These are phyloP conservation scores for Hamigera avellanea DNA, from an alignment of 495 filamentous ascomycete species.

Conservation along the genomic window DNA sequence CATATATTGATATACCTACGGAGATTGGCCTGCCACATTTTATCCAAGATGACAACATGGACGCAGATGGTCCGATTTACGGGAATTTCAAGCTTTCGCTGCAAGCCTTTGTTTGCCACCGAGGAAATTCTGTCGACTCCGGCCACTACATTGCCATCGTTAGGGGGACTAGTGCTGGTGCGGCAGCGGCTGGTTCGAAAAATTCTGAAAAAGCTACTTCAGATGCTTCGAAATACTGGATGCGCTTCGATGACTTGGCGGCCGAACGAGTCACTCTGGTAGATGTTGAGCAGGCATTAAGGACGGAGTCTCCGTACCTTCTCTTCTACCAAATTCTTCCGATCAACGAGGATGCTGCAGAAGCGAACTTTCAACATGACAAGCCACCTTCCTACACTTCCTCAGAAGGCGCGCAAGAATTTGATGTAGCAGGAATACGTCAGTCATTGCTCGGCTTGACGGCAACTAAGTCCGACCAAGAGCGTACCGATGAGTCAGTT, in stretches of 20 bases:
- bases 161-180: constrained; percentile 42
- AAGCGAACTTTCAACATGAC: constrained; percentile 39
- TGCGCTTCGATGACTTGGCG: constrained; percentile 80
- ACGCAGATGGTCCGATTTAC: constrained; percentile 51
- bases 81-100: constrained; percentile 82
- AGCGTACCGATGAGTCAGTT: constrained; percentile 12
- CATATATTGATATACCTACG: constrained; percentile 82
- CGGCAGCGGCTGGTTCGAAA: constrained; percentile 37
- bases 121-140: constrained; percentile 76
- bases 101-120: constrained; percentile 84
- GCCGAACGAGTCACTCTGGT: constrained; percentile 58
- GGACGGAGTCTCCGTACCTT: constrained; percentile 83
- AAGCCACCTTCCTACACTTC: constrained; percentile 47
- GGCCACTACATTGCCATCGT: constrained; percentile 86
- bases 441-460: constrained; percentile 8
- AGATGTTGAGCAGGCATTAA: constrained; percentile 65
- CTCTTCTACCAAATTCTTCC: constrained; percentile 92
- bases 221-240: constrained; percentile 58
- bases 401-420: constrained; percentile 25
- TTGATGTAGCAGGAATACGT: constrained; percentile 12
- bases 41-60: constrained; percentile 64
- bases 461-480: constrained; percentile 7
- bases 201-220: constrained; percentile 37
- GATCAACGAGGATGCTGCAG: constrained; percentile 54
- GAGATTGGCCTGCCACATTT: constrained; percentile 85